These are phyloP conservation scores for Trametes elegans DNA, from an alignment of 768 basidiomycete genomes.

Conservation along the genomic window DNA sequence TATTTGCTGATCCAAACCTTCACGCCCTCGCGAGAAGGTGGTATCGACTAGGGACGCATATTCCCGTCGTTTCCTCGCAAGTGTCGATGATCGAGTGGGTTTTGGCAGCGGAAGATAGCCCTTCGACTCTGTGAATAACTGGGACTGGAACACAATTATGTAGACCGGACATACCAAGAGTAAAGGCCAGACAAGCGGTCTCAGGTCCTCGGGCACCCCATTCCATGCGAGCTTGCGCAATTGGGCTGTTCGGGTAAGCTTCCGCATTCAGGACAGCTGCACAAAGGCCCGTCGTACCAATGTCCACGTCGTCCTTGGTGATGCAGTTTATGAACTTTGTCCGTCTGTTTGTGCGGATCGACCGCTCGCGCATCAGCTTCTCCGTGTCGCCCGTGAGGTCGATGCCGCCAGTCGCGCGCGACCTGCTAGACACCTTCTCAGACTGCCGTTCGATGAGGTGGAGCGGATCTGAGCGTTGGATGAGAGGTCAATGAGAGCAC, in stretches of 20 bases:
- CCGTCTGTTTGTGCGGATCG: conserved; percentile 73
- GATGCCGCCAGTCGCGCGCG: background rate
- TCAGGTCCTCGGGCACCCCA: conserved; percentile 83
- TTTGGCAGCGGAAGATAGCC: conserved; percentile 90
- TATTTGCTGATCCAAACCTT: conserved; percentile 90
- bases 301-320: conserved; percentile 73
- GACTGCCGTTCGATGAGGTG: conserved; percentile 42
- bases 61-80: conserved; percentile 89
- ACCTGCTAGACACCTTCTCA: conserved; percentile 30
- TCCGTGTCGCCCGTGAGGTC: conserved; percentile 29
- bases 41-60: conserved; percentile 87
- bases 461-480: conserved; percentile 51
- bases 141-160: no score
- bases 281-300: conserved; percentile 50
- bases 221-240: conserved; percentile 93
- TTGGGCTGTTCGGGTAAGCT: conserved; percentile 48
- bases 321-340: conserved; percentile 84
- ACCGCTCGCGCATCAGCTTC: conserved; percentile 69
- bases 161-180: conserved; percentile 67
- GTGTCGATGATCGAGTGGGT: conserved; percentile 67
- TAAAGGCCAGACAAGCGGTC: conserved; percentile 93
- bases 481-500: conserved; percentile 28
- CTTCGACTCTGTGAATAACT: conserved; percentile 37
- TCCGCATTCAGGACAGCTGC: background rate
- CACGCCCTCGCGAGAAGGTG: conserved; percentile 83